Evolutionary conservation across 768 basidiomycete genomes (phyloP), one percentile per base, ranked within the genome.

Genomic region (Daedaleopsis sinensis): DNA sequence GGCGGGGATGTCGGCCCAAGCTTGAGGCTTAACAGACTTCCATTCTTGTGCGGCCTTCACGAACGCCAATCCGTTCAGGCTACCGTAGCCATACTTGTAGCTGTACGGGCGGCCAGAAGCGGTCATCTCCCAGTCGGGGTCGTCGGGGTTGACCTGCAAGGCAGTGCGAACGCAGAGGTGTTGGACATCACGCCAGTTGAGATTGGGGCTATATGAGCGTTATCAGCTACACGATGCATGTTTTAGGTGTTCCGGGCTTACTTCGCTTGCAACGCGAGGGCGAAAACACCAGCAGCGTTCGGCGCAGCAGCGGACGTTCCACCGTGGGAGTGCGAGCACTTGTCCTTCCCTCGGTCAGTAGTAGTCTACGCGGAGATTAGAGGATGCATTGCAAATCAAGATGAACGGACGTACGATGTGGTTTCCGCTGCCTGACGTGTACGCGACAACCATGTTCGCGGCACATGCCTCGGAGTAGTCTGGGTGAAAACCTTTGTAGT

Each of bases 221-320:
- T 54, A 67, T 65, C 36, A 65, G 55, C 54, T 51, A 43, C 27
- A 12, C 36, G 35, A 59, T 43, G 56, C 42, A 35, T 38, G 44
- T 12, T 48, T 36, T 48, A 57, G 66, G 11, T 32, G 53, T 38
- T 32, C 27, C 27, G 27, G 27, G 51, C 57, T 19, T 68, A 94
- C 94, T 96, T 84, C 59, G 85, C 92, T 76, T 94, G 82, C 16
- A 99, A 79, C 7, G 94, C 94, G 12, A 99, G 84, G 21, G 95
- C 92, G 70, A 96, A 89, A 42, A 98, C 92, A 27, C 94, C 97
- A 15, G 89, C 95, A 24, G 94, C 97, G 65, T 98, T 93, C 8
- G 97, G 97, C 8, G 97, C 97, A 5, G 97, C 97, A 23, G 97
- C 97, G 16, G 96, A 98, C 1, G 97, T 99, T 16, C 97, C 97